Conservation (phyloP, 768 basidiomycete species). For the Kwoniella sp. region DNA sequence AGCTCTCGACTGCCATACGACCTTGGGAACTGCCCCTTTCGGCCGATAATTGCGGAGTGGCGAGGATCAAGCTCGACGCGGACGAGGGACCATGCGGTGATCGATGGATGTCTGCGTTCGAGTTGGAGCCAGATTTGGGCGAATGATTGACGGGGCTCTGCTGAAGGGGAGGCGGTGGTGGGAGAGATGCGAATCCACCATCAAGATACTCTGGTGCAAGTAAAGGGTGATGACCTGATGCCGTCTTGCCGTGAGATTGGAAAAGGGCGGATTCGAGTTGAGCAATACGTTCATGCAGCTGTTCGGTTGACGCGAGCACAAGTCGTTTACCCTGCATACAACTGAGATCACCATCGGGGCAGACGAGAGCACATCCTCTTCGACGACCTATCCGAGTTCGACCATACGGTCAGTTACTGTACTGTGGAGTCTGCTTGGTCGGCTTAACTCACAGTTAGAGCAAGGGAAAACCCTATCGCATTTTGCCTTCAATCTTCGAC, state of each 20-base stretch:
- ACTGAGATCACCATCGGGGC: slow-evolving; percentile 49
- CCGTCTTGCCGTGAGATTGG: slow-evolving; percentile 26
- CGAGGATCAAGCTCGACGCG: slow-evolving; percentile 23
- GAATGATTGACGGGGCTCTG: slow-evolving; percentile 12
- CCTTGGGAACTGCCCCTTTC: slow-evolving; percentile 25
- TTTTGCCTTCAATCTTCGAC: slow-evolving; percentile 47
- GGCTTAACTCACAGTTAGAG: slow-evolving; percentile 48
- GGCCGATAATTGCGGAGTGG: slow-evolving; percentile 20
- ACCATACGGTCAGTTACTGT: too few relatives aligned
- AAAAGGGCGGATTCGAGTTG: slow-evolving; percentile 48
- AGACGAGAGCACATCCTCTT: slow-evolving; percentile 46
- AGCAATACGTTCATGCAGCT: slow-evolving; percentile 47
- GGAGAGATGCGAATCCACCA: slow-evolving; percentile 32
- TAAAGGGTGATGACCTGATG: slow-evolving; percentile 33
- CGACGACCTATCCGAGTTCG: slow-evolving; percentile 32
- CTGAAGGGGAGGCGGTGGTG: slow-evolving; percentile 14
- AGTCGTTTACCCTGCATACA: slow-evolving; percentile 52
- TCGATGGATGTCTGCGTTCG: slow-evolving; percentile 2
- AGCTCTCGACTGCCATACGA: slow-evolving; percentile 44
- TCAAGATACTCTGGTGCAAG: slow-evolving; percentile 42
- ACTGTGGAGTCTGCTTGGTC: too few relatives aligned
- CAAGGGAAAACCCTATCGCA: slow-evolving; percentile 51
- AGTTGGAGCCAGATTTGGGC: slow-evolving; percentile 19
- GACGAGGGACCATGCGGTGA: slow-evolving; percentile 22
- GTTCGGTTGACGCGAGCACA: slow-evolving; percentile 49